A percentile compares a stretch with the other conserved stretches of the same genome.
Evolutionary conservation across 441 rosid species (phyloP).

Genomic region (Aleurites moluccanus): DNA sequence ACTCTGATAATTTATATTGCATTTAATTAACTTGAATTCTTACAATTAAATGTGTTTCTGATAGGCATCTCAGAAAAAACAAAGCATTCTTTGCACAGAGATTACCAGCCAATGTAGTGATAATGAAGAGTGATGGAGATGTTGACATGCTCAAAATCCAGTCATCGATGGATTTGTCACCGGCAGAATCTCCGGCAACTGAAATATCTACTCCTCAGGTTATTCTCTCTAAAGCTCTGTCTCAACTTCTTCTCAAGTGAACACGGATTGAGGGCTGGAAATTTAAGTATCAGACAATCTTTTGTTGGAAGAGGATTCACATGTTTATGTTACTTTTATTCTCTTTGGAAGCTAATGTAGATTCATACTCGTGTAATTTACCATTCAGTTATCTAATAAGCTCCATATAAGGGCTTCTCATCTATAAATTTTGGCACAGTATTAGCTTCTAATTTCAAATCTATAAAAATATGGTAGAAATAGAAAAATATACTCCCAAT

Average conservation of each 20-base stretch:
- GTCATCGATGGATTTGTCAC: conserved; percentile 11
- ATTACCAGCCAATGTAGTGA: conserved; percentile 35
- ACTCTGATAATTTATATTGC: not conserved
- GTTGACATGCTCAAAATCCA: conserved; percentile 35
- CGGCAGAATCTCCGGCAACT: conserved; percentile 23
- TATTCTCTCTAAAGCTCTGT: conserved; percentile 28
- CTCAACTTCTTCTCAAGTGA: not conserved
- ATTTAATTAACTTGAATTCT: not conserved
- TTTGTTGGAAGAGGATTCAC: not conserved
- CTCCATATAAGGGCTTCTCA: no score
- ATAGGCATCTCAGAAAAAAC: conserved; percentile 38
- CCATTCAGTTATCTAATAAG: no score
- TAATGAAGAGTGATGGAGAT: conserved; percentile 39
- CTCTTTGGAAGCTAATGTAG: no score
- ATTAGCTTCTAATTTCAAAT: no score
- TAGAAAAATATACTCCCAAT: no score
- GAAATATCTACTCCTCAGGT: conserved; percentile 24
- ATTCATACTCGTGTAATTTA: no score
- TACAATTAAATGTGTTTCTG: not conserved
- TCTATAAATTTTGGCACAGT: no score
- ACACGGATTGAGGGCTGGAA: not conserved
- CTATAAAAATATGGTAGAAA: no score
- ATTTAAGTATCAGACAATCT: not conserved
- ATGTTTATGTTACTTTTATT: not conserved
- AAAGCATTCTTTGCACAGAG: conserved; percentile 38